These are phyloP conservation scores for Nidularia sp. DNA, from an alignment of 768 basidiomycete species.

Conservation along the genomic window DNA sequence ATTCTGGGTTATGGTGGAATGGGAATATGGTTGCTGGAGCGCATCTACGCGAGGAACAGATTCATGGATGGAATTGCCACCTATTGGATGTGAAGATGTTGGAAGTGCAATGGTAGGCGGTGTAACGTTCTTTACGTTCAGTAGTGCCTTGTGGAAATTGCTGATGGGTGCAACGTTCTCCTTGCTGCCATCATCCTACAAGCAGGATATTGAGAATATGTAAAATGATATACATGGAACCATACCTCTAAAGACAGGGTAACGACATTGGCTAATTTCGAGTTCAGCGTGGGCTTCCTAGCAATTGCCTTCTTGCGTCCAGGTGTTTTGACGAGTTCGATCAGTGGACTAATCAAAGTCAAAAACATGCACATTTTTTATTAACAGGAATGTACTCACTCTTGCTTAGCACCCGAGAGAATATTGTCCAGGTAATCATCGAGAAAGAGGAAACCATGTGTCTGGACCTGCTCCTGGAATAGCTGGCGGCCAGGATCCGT, in stretches of 20 bases:
- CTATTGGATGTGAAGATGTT: too few relatives aligned
- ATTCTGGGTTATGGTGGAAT: too few relatives aligned
- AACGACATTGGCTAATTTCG: constrained; percentile 39
- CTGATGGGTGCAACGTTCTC: constrained; percentile 41
- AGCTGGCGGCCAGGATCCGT: constrained; percentile 68
- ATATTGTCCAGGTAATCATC: constrained; percentile 77
- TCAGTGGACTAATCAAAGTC: constrained; percentile 47
- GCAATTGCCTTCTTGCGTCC: constrained; percentile 61
- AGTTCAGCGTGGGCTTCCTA: constrained; percentile 45
- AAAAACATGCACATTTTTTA: too few relatives aligned
- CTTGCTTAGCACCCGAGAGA: constrained; percentile 59
- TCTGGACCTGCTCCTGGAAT: constrained; percentile 71
- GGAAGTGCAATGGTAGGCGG: too few relatives aligned
- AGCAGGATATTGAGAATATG: neutral
- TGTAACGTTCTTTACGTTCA: constrained; percentile 21
- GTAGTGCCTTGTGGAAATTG: constrained; percentile 42
- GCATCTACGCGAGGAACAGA: too few relatives aligned
- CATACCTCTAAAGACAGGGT: constrained; percentile 44
- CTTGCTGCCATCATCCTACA: constrained; percentile 29
- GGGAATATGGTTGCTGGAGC: too few relatives aligned
- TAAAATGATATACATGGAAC: neutral
- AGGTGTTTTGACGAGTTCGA: constrained; percentile 83
- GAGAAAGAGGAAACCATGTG: constrained; percentile 74
- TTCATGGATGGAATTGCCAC: too few relatives aligned
- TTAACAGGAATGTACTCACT: constrained; percentile 34